Conservation (phyloP, 768 basidiomycete species). For the Lyophyllum semitale region DNA sequence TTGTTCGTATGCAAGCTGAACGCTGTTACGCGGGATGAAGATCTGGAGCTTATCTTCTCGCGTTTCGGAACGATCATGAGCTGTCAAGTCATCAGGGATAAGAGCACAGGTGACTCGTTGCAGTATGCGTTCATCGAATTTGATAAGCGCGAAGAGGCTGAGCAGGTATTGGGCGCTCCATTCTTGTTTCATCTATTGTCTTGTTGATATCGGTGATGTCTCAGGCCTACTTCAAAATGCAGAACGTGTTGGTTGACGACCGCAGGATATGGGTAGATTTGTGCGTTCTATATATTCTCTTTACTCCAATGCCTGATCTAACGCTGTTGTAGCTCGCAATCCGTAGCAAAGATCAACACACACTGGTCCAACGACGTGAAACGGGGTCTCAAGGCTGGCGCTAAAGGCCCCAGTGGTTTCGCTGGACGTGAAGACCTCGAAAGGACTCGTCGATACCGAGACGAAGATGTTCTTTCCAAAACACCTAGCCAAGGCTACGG, state of each 20-base stretch:
- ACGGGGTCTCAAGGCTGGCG: conserved; percentile 39
- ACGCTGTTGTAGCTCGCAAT: conserved; percentile 72
- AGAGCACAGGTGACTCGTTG: conserved; percentile 92
- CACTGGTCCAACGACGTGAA: conserved; percentile 81
- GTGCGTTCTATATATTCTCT: conserved; percentile 36
- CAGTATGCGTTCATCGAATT: conserved; percentile 99
- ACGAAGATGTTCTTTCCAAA: conserved; percentile 30
- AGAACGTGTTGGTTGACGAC: conserved; percentile 97
- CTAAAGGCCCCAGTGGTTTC: conserved; percentile 46
- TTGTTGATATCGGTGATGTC: not conserved
- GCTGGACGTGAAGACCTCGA: conserved; percentile 79
- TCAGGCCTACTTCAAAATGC: conserved; percentile 99
- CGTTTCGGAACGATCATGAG: conserved; percentile 95
- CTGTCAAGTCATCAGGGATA: conserved; percentile 96
- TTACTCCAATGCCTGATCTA: conserved; percentile 15
- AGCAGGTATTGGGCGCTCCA: conserved; percentile 59
- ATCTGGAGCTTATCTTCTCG: conserved; percentile 96
- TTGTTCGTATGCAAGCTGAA: conserved; percentile 99
- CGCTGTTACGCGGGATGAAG: conserved; percentile 92
- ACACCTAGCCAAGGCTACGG: conserved; percentile 52
- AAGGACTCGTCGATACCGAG: conserved; percentile 67
- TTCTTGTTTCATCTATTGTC: conserved; percentile 1
- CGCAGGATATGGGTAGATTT: conserved; percentile 99
- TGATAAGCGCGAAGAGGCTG: conserved; percentile 89
- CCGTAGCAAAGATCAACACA: conserved; percentile 84